Conservation (phyloP, 345 rosid genomes). For the Brassica napus region Da-Ae NC_063444.1:4022501-4023000, state of each 20-base stretch:
- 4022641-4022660: slow-evolving; percentile 6
- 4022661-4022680: neutral
- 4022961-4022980: slow-evolving; percentile 75
- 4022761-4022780: slow-evolving; percentile 16
- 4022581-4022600: neutral
- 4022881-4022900: slow-evolving; percentile 3
- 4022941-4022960: slow-evolving; percentile 46
- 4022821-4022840: slow-evolving; percentile 22
- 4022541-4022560: neutral
- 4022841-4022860: slow-evolving; percentile 4
- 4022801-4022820: slow-evolving; percentile 29
- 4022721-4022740: slow-evolving; percentile 5
- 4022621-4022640: neutral
- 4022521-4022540: neutral
- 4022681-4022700: neutral
- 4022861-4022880: slow-evolving; percentile 24
- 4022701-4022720: neutral
- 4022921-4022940: neutral
- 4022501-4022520: neutral
- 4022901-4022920: slow-evolving; percentile 4
- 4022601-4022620: neutral
- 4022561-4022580: neutral
- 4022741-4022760: slow-evolving; percentile 10
- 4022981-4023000: slow-evolving; percentile 85
- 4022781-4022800: slow-evolving; percentile 25